These are phyloP conservation scores for Trichoderma citrinoviride DNA, from an alignment of 2,329 filamentous ascomycete genomes.

Conservation along the genomic window DNA sequence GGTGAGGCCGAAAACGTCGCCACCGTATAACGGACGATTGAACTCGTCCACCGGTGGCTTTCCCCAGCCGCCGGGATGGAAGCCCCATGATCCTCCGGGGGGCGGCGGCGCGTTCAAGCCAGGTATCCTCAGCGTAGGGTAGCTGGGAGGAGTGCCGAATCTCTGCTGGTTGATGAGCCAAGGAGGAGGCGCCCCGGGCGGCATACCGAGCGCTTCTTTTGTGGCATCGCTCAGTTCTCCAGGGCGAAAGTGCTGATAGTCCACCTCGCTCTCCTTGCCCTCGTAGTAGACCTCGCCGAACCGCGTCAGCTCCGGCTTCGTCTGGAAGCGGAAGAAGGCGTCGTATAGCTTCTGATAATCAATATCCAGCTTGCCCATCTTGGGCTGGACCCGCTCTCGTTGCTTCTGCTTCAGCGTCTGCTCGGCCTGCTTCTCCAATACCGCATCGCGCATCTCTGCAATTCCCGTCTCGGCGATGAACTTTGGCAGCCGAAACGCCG, in stretches of 20 bases:
- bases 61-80: conserved; percentile 91
- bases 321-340: conserved; percentile 97
- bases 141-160: conserved; percentile 88
- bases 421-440: conserved; percentile 91
- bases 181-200: conserved; percentile 85
- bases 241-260: conserved; percentile 83
- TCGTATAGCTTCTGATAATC: conserved; percentile 98
- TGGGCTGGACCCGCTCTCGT: conserved; percentile 87
- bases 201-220: conserved; percentile 90
- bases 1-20: conserved; percentile 85
- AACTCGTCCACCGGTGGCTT: conserved; percentile 94
- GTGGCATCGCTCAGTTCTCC: conserved; percentile 87
- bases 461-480: conserved; percentile 98
- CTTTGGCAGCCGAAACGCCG: conserved; percentile 85
- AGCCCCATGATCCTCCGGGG: conserved; percentile 87
- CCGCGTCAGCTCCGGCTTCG: conserved; percentile 87
- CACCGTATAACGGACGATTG: conserved; percentile 86
- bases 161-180: conserved; percentile 98
- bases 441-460: conserved; percentile 95
- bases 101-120: conserved; percentile 93
- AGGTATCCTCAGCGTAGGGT: conserved; percentile 91
- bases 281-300: conserved; percentile 99
- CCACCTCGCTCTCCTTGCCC: conserved; percentile 96
- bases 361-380: conserved; percentile 96
- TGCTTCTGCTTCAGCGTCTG: conserved; percentile 93